phyloP scores from a whole-genome alignment of 2,329 filamentous ascomycete genomes.

The Alternaria sp. region DNA sequence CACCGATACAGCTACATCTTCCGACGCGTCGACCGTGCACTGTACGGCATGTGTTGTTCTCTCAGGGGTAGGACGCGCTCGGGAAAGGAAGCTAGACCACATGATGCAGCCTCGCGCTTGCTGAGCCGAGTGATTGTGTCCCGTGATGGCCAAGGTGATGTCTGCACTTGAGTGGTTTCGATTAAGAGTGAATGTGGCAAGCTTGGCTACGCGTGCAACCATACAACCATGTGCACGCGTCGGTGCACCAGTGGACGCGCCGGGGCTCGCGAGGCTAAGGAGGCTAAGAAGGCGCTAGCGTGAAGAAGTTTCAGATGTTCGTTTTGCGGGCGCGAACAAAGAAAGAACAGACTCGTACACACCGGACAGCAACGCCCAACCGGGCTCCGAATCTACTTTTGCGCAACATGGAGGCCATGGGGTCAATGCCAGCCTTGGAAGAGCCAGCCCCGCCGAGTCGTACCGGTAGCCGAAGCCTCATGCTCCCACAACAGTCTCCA shows the following conservation, averaged over 20 bases:
- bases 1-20: slow-evolving; percentile 9
- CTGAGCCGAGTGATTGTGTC: neutral
- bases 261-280: slow-evolving; percentile 4
- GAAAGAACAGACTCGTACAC: neutral
- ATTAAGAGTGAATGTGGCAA: slow-evolving; percentile 10
- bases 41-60: slow-evolving; percentile 12
- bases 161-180: slow-evolving; percentile 11
- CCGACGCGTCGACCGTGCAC: slow-evolving; percentile 7
- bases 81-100: slow-evolving; percentile 19
- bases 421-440: slow-evolving; percentile 4
- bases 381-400: neutral
- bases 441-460: slow-evolving; percentile 10
- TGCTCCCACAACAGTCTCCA: slow-evolving; percentile 1
- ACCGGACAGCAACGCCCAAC: neutral
- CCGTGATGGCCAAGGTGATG: slow-evolving; percentile 11
- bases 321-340: slow-evolving; percentile 3
- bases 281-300: slow-evolving; percentile 1
- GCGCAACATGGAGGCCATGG: slow-evolving; percentile 1
- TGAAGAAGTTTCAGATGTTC: slow-evolving; percentile 3
- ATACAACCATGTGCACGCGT: slow-evolving; percentile 7
- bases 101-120: slow-evolving; percentile 7
- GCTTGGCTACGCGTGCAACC: slow-evolving; percentile 3
- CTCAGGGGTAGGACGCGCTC: slow-evolving; percentile 18
- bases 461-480: slow-evolving; percentile 8
- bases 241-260: slow-evolving; percentile 5